These are phyloP conservation scores for Suillus decipiens DNA, from an alignment of 768 basidiomycete species.

Conservation along the genomic window DNA sequence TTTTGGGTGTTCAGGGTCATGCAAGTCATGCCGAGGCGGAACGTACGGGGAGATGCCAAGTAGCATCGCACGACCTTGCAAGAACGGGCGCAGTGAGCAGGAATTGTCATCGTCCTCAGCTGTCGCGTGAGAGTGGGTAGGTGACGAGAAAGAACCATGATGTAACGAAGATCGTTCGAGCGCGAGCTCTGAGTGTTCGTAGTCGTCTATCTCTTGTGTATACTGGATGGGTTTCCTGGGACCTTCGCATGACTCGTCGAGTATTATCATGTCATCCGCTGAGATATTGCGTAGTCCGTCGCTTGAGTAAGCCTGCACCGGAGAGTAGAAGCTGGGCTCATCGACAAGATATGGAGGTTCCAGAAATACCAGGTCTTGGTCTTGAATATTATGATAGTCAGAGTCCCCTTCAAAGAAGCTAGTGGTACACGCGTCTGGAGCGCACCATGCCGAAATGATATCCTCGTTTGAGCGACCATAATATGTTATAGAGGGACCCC, in stretches of 20 bases:
- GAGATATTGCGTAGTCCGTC: not conserved
- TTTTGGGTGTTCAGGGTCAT: slow-evolving; percentile 7
- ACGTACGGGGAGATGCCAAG: slow-evolving; percentile 31
- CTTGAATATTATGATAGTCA: not conserved
- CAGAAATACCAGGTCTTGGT: not conserved
- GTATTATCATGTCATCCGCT: slow-evolving; percentile 5
- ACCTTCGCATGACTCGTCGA: slow-evolving; percentile 8
- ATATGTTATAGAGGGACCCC: not conserved
- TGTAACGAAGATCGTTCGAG: slow-evolving; percentile 13
- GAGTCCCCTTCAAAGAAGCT: not conserved
- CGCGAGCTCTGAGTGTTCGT: slow-evolving; percentile 8
- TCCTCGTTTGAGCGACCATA: not conserved
- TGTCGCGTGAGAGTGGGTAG: not conserved
- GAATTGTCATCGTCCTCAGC: not conserved
- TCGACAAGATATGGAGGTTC: slow-evolving; percentile 5
- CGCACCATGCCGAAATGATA: not conserved
- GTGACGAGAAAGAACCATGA: slow-evolving; percentile 8
- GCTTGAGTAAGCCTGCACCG: not conserved
- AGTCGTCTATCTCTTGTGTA: not conserved
- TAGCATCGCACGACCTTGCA: slow-evolving; percentile 56
- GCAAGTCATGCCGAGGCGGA: slow-evolving; percentile 8
- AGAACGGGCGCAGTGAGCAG: slow-evolving; percentile 32
- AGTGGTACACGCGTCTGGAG: too few species aligned
- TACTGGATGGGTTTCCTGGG: slow-evolving; percentile 14
- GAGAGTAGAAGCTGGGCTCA: slow-evolving; percentile 1